phyloP scores from a whole-genome alignment of 139 green algal genomes.

The Tetradesmus obliquus region DNA sequence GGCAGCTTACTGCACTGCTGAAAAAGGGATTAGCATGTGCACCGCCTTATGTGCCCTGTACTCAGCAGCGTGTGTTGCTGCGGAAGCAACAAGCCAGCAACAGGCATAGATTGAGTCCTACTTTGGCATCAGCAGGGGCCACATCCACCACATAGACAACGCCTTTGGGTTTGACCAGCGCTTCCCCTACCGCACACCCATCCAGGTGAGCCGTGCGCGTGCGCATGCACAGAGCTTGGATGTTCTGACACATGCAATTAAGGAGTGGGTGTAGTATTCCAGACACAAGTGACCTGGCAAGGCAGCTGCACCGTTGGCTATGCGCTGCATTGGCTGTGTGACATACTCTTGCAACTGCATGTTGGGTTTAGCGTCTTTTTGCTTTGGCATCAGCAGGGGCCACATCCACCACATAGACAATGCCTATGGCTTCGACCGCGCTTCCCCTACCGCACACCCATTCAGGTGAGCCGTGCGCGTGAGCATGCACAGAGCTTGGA shows the following conservation, averaged over 20 bases:
- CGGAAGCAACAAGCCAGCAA: no score
- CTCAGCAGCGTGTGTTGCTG: no score
- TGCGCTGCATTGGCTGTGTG: no score
- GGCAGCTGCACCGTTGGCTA: no score
- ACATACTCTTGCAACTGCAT: no score
- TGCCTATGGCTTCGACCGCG: constrained; percentile 58
- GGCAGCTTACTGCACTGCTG: no score
- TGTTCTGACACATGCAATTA: not conserved
- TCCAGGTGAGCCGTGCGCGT: not conserved
- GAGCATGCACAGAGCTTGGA: not conserved
- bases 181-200: constrained; percentile 61
- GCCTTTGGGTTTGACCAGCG: constrained; percentile 62
- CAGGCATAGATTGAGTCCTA: constrained; percentile 57
- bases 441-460: constrained; percentile 61
- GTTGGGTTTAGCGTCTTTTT: no score
- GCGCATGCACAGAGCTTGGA: not conserved
- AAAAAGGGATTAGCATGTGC: no score
- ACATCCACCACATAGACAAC: constrained; percentile 80
- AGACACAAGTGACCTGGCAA: no score
- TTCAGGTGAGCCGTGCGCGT: not conserved
- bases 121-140: constrained; percentile 71
- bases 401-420: constrained; percentile 81
- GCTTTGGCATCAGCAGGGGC: constrained; percentile 68
- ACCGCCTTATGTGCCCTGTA: no score
- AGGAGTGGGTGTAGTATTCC: not conserved